These are phyloP conservation scores for Backusella liffmaniae DNA, from an alignment of 192 early-diverging fungal species.

Conservation along the genomic window DNA sequence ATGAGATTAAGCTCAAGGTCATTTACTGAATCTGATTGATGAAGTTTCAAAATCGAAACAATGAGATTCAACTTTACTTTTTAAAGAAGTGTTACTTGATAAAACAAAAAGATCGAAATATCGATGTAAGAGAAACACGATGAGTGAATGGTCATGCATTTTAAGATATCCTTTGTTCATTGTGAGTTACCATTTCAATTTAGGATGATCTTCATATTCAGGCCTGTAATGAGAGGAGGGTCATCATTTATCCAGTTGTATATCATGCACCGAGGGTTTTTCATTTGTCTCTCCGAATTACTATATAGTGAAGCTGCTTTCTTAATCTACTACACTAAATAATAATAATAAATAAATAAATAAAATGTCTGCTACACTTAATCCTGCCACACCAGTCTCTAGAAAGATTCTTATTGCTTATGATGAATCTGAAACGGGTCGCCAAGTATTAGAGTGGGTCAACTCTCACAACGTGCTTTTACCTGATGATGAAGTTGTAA, in stretches of 20 bases:
- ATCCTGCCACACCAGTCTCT: background rate
- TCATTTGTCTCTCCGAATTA: background rate
- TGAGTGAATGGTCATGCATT: too few relatives aligned
- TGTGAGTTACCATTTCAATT: background rate
- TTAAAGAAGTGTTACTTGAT: background rate
- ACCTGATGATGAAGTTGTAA: background rate
- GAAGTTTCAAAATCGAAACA: conserved; percentile 1
- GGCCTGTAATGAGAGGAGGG: background rate
- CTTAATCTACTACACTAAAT: background rate
- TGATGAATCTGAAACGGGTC: background rate
- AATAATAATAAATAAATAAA: background rate
- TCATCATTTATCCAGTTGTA: background rate
- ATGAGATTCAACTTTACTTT: background rate
- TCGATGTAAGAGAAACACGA: background rate
- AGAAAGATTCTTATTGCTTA: conserved; percentile 7
- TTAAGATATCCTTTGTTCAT: background rate
- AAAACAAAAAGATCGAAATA: background rate
- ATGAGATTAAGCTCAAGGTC: background rate
- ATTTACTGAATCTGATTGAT: background rate
- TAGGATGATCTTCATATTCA: background rate
- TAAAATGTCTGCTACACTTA: background rate
- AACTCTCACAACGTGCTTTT: background rate
- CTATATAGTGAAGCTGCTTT: background rate
- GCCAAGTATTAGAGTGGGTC: background rate
- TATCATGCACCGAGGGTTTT: background rate